Percentiles rank a stretch among this genome's conserved stretches.
Conservation (phyloP, 2,329 filamentous ascomycete genomes). For the Aspergillus fumigatus region DNA sequence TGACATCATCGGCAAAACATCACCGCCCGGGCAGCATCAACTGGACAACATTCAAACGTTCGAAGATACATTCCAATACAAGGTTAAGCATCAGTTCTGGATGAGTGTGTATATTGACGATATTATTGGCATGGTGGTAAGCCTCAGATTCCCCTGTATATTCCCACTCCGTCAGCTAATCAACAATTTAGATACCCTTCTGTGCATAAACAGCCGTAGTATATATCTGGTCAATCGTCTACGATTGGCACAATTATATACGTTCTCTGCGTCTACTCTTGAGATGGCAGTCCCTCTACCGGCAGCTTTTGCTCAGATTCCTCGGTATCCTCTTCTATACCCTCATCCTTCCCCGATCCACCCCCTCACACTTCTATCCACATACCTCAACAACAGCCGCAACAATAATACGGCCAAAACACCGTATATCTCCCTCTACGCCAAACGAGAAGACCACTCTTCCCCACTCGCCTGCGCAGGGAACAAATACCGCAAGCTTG, state of each 20-base stretch:
- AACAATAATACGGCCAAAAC: neutral
- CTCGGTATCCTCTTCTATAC: conserved; percentile 28
- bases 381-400: conserved; percentile 4
- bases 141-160: neutral
- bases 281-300: conserved; percentile 18
- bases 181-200: neutral
- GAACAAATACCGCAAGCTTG: conserved; percentile 38
- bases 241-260: neutral
- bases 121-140: neutral
- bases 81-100: neutral
- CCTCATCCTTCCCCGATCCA: conserved; percentile 29
- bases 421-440: conserved; percentile 22
- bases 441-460: conserved; percentile 34
- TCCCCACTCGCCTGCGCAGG: conserved; percentile 31
- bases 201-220: neutral
- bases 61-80: neutral
- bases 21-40: neutral
- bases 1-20: conserved; percentile 6
- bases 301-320: conserved; percentile 22
- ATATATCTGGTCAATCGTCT: neutral
- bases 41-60: neutral
- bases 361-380: conserved; percentile 20
- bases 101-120: neutral
- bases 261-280: neutral
- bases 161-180: neutral